Base-by-base conservation (phyloP, 2,329 filamentous ascomycete genomes). In the Emmonsia crescens region DNA sequence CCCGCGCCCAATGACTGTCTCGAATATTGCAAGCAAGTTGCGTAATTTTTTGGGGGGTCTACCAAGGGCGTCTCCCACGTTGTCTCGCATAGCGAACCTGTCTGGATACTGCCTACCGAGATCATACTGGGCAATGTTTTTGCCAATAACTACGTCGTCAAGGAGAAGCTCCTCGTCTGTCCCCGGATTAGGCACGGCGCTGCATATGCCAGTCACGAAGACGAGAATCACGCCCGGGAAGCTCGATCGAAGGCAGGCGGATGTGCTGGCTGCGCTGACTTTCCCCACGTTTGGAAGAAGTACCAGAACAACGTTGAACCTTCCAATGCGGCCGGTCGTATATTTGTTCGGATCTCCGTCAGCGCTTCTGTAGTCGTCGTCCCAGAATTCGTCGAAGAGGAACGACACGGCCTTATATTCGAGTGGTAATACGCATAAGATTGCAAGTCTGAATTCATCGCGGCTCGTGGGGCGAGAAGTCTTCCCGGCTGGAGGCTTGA, bases 201-300 rank as follows among this genome's bases (percentile, higher is more conserved):
- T 77, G 51, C 76, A 78, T 5, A 78, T 70, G 0, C 77, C 77
- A 4, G 74, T 72, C 0, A 78, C 48, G 0, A 79, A 24, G 1
- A 64, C 72, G 0, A 78, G 63, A 44, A 66, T 70, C 3, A 79
- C 61, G 2, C 60, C 61, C 0, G 60, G 48, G 31, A 71, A 79
- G 60, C 75, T 78, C 1, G 64, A 65, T 0, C 71, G 69, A 14
- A 78, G 62, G 36, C 66, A 67, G 1, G 69, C 62, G 0, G 72
- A 64, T 2, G 72, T 72, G 8, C 44, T 59, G 1, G 72, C 65
- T 3, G 69, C 66, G 21, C 51, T 64, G 1, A 59, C 63, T 56
- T 67, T 72, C 1, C 73, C 73, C 63, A 71, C 70, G 8, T 64
- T 67, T 1, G 72, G 66, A 64, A 75, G 64, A 36, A 66, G 61